phyloP scores from a whole-genome alignment of 306 rosid species.

The Dryas alaskensis region DNA sequence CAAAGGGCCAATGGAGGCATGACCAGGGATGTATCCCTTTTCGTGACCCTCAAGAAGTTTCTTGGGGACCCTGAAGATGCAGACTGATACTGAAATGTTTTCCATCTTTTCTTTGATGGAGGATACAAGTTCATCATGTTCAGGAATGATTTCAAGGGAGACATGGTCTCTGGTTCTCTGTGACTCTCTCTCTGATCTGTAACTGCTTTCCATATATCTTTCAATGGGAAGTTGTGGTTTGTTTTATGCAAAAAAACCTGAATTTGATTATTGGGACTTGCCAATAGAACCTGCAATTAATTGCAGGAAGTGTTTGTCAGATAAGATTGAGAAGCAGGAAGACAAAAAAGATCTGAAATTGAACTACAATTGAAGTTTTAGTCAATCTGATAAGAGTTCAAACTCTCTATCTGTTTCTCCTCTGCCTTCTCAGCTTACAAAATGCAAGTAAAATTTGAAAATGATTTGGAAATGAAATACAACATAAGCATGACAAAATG shows the following conservation, averaged over 20 bases:
- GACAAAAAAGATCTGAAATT: too few species aligned
- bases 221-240: background rate
- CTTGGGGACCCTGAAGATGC: constrained; percentile 44
- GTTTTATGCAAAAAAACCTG: background rate
- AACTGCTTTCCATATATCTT: constrained; percentile 22
- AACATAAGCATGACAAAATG: background rate
- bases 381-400: background rate
- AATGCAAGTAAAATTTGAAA: background rate
- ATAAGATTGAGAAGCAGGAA: background rate
- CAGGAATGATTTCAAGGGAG: constrained; percentile 13
- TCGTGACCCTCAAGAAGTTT: constrained; percentile 1
- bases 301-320: background rate
- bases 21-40: constrained; percentile 25
- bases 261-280: background rate
- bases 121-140: constrained; percentile 33
- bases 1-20: constrained; percentile 54
- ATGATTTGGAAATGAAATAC: background rate
- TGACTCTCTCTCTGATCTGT: constrained; percentile 4
- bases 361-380: background rate
- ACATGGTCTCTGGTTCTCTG: constrained; percentile 8
- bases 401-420: background rate
- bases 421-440: background rate
- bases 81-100: constrained; percentile 28
- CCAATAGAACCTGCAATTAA: constrained; percentile 9
- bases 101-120: constrained; percentile 46